Conservation (phyloP, 495 filamentous ascomycete genomes). For the Daldinia grandis region DNA sequence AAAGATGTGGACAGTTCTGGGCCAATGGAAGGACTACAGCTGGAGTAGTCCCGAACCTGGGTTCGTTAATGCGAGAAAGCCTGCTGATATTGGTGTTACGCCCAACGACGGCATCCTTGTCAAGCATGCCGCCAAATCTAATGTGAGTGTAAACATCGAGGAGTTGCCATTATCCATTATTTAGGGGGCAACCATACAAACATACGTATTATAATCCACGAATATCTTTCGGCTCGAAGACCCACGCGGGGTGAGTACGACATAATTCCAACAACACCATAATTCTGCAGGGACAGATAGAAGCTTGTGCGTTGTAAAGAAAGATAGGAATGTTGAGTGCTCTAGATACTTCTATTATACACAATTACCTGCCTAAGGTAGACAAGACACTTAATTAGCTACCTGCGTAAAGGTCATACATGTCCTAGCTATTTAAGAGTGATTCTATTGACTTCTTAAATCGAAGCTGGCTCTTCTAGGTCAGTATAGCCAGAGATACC, state of each 20-base stretch:
- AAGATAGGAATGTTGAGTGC: too few relatives aligned
- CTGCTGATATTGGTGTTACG: conserved; percentile 31
- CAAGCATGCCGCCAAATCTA: conserved; percentile 25
- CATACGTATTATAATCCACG: neutral
- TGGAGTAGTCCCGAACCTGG: conserved; percentile 73
- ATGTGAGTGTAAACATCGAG: conserved; percentile 33
- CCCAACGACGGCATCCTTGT: conserved; percentile 43
- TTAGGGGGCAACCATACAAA: neutral
- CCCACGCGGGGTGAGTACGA: neutral
- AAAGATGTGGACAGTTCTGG: conserved; percentile 69
- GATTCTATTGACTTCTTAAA: neutral
- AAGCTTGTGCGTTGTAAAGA: too few relatives aligned
- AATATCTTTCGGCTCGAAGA: neutral
- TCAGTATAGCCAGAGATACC: neutral
- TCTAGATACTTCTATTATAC: too few relatives aligned
- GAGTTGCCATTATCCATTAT: conserved; percentile 18
- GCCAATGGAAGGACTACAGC: conserved; percentile 74
- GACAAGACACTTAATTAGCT: too few relatives aligned
- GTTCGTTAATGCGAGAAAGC: conserved; percentile 63
- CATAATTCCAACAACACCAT: neutral
- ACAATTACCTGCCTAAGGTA: too few relatives aligned
- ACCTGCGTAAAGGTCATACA: too few relatives aligned
- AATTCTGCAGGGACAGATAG: neutral
- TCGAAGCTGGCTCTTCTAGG: neutral
- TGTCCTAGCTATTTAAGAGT: neutral